phyloP scores from a whole-genome alignment of 768 basidiomycete species.

The Tubosaeta sp. region DNA sequence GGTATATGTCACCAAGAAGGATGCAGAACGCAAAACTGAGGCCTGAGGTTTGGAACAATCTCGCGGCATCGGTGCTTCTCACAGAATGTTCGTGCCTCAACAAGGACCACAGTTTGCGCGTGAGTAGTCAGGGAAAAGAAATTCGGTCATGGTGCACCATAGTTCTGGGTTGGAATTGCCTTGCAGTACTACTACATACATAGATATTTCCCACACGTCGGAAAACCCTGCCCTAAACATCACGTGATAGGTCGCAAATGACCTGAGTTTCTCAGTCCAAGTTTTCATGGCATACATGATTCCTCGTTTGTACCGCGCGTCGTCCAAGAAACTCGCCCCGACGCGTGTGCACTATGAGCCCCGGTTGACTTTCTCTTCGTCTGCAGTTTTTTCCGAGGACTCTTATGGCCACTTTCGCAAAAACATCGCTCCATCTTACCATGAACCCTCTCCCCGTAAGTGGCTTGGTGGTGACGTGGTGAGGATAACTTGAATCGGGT shows the following conservation, averaged over 20 bases:
- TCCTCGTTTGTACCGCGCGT: constrained; percentile 14
- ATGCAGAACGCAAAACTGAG: constrained; percentile 32
- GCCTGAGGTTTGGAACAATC: constrained; percentile 12
- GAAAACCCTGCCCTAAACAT: constrained; percentile 18
- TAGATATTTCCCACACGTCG: neutral
- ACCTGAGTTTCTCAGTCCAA: constrained; percentile 14
- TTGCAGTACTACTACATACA: neutral
- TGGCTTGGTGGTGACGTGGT: constrained; percentile 63
- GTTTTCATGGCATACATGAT: constrained; percentile 14
- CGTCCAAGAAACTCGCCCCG: constrained; percentile 8
- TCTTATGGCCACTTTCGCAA: constrained; percentile 18
- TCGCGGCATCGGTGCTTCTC: neutral
- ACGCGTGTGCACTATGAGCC: constrained; percentile 9
- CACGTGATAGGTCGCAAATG: constrained; percentile 19
- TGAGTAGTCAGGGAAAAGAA: neutral
- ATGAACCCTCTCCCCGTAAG: constrained; percentile 41
- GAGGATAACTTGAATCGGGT: constrained; percentile 31
- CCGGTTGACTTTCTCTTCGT: neutral
- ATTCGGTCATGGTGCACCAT: neutral
- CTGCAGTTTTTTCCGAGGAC: constrained; percentile 7
- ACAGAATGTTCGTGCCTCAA: too few relatives aligned
- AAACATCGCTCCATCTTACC: constrained; percentile 19
- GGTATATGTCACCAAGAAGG: constrained; percentile 73
- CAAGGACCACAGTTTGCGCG: neutral
- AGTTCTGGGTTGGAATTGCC: neutral